Evolutionary conservation across 169 alveolate genomes (phyloP).

Genomic region (Plasmodium gonderi): DNA sequence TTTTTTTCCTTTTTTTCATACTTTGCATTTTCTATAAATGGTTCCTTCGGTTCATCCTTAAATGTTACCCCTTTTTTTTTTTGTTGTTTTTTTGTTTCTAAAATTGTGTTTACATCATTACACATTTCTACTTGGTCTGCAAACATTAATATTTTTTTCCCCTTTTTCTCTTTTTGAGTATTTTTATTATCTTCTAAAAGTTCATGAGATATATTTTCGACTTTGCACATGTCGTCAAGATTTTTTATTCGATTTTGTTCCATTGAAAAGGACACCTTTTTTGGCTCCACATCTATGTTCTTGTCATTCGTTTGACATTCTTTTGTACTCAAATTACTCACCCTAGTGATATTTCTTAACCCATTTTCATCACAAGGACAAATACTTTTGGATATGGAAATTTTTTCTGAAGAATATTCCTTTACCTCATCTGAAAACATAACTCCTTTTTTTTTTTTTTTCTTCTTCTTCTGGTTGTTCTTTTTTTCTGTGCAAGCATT

Average conservation of each 20-base stretch:
- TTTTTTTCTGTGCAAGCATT: not conserved
- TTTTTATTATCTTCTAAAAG: constrained; percentile 10
- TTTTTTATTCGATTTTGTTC: not conserved
- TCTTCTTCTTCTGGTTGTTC: not conserved
- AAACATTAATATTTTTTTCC: constrained; percentile 53
- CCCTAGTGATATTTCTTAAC: not conserved
- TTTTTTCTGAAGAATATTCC: not conserved
- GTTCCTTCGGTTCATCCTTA: not conserved
- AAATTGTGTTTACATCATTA: not conserved
- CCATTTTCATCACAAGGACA: not conserved
- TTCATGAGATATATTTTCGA: not conserved
- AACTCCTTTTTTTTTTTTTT: constrained; percentile 47
- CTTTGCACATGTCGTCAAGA: not conserved
- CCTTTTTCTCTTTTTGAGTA: not conserved
- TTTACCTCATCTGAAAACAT: constrained; percentile 26
- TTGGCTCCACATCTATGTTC: not conserved
- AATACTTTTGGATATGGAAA: not conserved
- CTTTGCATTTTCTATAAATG: not conserved
- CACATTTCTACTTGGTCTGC: constrained; percentile 28
- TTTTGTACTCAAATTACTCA: not conserved
- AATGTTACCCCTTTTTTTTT: constrained; percentile 21
- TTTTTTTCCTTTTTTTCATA: not conserved
- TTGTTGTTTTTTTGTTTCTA: not conserved
- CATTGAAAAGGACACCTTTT: constrained; percentile 7
- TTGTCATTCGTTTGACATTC: not conserved